Evolutionary conservation across 148 eudicot species (phyloP).

Genomic region (Dysphania ambrosioides): DNA sequence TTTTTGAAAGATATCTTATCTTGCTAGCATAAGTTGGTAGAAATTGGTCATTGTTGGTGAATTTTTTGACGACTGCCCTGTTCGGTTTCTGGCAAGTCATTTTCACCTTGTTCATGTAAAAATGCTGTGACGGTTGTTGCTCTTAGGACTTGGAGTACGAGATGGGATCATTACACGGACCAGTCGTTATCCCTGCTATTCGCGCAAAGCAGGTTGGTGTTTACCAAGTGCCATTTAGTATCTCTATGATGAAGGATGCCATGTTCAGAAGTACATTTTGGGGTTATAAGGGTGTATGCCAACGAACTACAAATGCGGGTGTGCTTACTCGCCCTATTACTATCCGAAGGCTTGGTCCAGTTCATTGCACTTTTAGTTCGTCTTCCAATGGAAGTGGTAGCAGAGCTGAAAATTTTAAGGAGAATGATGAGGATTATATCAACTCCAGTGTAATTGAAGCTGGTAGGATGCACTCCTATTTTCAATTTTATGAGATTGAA

Average conservation of each 20-base stretch:
- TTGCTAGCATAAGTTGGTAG: slow-evolving; percentile 12
- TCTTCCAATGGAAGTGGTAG: slow-evolving; percentile 82
- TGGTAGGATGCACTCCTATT: slow-evolving; percentile 39
- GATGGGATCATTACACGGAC: slow-evolving; percentile 83
- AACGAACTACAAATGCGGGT: slow-evolving; percentile 32
- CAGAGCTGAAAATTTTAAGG: slow-evolving; percentile 78
- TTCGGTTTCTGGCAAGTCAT: too few species aligned
- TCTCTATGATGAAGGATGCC: slow-evolving; percentile 36
- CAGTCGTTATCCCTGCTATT: slow-evolving; percentile 60
- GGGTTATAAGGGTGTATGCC: slow-evolving; percentile 43
- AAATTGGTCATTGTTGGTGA: slow-evolving; percentile 8
- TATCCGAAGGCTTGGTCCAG: slow-evolving; percentile 35
- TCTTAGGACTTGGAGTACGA: slow-evolving; percentile 21
- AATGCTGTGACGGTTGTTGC: slow-evolving; percentile 1
- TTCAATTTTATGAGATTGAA: neutral
- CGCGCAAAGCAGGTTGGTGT: slow-evolving; percentile 53
- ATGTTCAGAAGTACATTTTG: slow-evolving; percentile 50
- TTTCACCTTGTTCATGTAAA: neutral
- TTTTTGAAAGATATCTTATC: slow-evolving; percentile 1
- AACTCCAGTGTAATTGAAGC: slow-evolving; percentile 86
- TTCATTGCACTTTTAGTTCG: slow-evolving; percentile 67
- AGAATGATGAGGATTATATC: slow-evolving; percentile 77
- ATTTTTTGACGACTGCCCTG: neutral
- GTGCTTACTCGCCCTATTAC: slow-evolving; percentile 21
- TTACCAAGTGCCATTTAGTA: slow-evolving; percentile 39